A percentile compares a stretch with the other conserved stretches of the same genome.
phyloP scores from a whole-genome alignment of 2,329 filamentous ascomycete genomes.

The Botryotinia narcissicola region DNA sequence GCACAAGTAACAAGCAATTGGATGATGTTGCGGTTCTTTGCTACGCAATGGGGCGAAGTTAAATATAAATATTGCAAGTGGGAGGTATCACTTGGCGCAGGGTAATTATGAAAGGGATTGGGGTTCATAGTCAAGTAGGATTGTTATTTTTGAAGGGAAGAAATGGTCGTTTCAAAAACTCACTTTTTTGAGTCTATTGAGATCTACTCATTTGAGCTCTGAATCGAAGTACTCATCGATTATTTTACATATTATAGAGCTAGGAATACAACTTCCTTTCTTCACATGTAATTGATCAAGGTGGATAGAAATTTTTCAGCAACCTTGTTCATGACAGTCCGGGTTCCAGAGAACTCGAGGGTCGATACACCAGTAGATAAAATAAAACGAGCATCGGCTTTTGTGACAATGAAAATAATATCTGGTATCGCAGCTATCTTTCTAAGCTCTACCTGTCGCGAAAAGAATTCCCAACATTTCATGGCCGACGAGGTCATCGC shows the following conservation, averaged over 20 bases:
- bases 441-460: rapidly evolving
- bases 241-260: not conserved
- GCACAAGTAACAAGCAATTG: not conserved
- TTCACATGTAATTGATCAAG: too few species aligned
- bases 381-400: not conserved
- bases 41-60: not conserved
- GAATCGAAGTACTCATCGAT: not conserved
- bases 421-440: too few species aligned
- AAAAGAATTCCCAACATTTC: too few species aligned
- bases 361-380: not conserved
- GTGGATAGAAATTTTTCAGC: too few species aligned
- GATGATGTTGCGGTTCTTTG: not conserved
- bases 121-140: not conserved
- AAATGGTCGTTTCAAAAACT: not conserved
- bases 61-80: not conserved
- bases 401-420: too few species aligned
- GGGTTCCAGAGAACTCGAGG: not conserved
- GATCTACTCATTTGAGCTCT: not conserved
- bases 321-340: not conserved
- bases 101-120: not conserved
- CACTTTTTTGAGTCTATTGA: not conserved
- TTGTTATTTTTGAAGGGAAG: not conserved
- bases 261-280: too few species aligned
- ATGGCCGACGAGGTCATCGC: not conserved
- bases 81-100: not conserved